phyloP scores from a whole-genome alignment of 2,329 filamentous ascomycete genomes.

The Pseudocercospora musae region DNA sequence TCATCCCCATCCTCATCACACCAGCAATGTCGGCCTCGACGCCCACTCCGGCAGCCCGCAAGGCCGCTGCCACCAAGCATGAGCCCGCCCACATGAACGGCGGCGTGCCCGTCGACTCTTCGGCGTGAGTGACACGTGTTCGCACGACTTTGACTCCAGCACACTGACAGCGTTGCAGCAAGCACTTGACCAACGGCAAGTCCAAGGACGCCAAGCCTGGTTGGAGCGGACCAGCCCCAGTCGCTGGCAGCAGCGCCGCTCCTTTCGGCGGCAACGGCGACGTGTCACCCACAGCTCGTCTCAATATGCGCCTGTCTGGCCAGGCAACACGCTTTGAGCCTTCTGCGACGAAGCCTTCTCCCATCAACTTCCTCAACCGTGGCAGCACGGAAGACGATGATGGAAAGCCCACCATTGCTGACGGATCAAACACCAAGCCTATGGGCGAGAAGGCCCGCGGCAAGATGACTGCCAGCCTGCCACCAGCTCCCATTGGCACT shows the following conservation, averaged over 20 bases:
- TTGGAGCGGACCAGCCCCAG: not conserved
- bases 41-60: not conserved
- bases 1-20: not conserved
- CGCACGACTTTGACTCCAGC: not conserved
- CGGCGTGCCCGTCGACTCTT: not conserved
- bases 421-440: conserved; percentile 2
- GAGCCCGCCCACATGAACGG: not conserved
- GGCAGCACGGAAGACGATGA: conserved; percentile 18
- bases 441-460: conserved; percentile 1
- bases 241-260: not conserved
- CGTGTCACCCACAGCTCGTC: not conserved
- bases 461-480: not conserved
- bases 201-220: not conserved
- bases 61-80: not conserved
- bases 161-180: conserved; percentile 3
- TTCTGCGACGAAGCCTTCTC: not conserved
- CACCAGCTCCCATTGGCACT: conserved; percentile 20
- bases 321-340: conserved; percentile 1
- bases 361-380: conserved; percentile 15
- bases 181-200: not conserved
- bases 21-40: not conserved
- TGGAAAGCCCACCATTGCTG: conserved; percentile 9
- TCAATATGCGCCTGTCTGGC: conserved; percentile 1
- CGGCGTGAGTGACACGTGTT: not conserved
- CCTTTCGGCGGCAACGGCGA: not conserved